Conservation (phyloP, 164 flowering plant genomes). For the Euptelea pleiosperma region DNA sequence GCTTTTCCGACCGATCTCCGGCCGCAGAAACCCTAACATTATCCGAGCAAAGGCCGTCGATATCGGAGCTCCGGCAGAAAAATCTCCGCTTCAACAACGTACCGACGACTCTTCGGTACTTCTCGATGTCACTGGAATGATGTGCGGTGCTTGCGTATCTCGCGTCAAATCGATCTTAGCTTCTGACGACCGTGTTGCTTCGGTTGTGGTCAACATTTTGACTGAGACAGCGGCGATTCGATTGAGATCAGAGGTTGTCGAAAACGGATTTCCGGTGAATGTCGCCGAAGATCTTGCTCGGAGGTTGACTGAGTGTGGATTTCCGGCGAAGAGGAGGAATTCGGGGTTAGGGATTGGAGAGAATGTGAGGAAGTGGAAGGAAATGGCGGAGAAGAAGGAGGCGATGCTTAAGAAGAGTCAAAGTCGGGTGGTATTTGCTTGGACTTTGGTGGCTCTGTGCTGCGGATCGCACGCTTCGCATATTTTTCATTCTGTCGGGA, state of each 20-base stretch:
- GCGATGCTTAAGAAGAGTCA: conserved; percentile 54
- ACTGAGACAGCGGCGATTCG: conserved; percentile 82
- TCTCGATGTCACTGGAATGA: conserved; percentile 88
- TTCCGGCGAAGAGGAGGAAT: conserved; percentile 59
- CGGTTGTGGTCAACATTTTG: conserved; percentile 81
- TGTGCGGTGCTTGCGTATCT: conserved; percentile 94
- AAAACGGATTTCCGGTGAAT: conserved; percentile 14
- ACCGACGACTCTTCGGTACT: conserved; percentile 39
- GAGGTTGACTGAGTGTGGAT: conserved; percentile 78
- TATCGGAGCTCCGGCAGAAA: conserved; percentile 10
- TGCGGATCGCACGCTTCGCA: conserved; percentile 89
- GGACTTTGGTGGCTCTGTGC: conserved; percentile 92
- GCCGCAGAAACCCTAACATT: not conserved
- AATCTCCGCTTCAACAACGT: conserved; percentile 8
- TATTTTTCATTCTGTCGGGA: conserved; percentile 76
- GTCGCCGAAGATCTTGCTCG: conserved; percentile 57
- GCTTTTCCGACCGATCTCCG: conserved; percentile 2
- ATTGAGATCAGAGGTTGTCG: conserved; percentile 37
- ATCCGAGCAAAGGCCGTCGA: conserved; percentile 33
- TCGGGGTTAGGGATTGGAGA: conserved; percentile 68
- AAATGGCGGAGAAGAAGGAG: conserved; percentile 72
- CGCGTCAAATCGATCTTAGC: conserved; percentile 73
- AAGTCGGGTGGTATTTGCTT: conserved; percentile 74
- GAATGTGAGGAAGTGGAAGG: conserved; percentile 87
- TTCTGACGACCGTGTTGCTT: conserved; percentile 76